Percentiles rank a stretch among this genome's conserved stretches.
Conservation (phyloP, 139 green algal species). For the Chlorella sp. region DNA sequence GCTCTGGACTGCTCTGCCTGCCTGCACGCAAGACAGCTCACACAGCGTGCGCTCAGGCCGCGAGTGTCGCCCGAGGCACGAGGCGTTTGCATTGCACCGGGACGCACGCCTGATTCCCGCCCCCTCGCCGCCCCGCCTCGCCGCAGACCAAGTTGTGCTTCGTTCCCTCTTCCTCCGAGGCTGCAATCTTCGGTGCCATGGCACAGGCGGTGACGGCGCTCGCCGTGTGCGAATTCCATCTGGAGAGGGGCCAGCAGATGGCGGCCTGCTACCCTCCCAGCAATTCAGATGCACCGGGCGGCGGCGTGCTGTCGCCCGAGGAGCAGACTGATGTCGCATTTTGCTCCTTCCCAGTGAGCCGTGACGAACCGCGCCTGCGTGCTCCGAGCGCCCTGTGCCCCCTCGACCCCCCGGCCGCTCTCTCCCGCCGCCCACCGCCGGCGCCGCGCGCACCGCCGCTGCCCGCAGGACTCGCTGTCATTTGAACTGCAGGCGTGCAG, state of each 20-base stretch:
- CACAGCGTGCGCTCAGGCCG: too few relatives aligned
- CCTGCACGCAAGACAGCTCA: too few relatives aligned
- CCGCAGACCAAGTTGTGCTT: too few relatives aligned
- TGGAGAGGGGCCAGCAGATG: conserved; percentile 66
- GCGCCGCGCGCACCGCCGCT: too few relatives aligned
- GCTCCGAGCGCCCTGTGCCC: neutral
- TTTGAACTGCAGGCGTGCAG: conserved; percentile 62
- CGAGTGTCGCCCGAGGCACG: too few relatives aligned
- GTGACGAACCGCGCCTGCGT: neutral
- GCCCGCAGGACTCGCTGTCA: conserved; percentile 58
- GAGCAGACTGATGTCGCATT: conserved; percentile 63
- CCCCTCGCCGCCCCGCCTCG: too few relatives aligned
- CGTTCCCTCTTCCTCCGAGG: too few relatives aligned
- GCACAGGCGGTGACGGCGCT: conserved; percentile 45
- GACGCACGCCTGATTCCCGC: too few relatives aligned
- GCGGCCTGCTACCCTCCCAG: conserved; percentile 42
- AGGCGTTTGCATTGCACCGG: too few relatives aligned
- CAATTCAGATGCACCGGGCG: neutral
- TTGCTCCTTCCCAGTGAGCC: conserved; percentile 64
- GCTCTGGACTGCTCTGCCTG: too few relatives aligned
- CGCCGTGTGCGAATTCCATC: conserved; percentile 64
- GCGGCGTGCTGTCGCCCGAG: conserved; percentile 6
- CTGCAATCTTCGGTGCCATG: too few relatives aligned
- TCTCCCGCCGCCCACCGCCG: too few relatives aligned
- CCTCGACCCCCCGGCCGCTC: neutral